Evolutionary conservation across 805 yeast genomes (phyloP).

Genomic region (Pichia gijzeniarum): DNA sequence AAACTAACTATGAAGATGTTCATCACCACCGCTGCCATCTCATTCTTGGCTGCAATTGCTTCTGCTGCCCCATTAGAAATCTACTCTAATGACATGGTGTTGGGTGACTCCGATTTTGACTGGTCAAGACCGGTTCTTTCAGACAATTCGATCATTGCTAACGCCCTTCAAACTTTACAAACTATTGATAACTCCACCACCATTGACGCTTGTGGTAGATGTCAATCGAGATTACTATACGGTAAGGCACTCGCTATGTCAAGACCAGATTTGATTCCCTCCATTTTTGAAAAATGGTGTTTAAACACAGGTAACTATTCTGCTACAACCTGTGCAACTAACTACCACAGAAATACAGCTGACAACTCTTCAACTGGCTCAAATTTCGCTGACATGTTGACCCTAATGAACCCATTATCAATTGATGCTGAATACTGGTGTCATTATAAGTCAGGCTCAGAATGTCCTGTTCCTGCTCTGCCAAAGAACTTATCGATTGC

Average conservation of each 20-base stretch:
- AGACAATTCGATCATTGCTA: conserved; percentile 8
- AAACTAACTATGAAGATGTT: not conserved
- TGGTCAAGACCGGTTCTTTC: conserved; percentile 5
- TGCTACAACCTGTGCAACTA: conserved; percentile 25
- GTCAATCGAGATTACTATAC: conserved; percentile 30
- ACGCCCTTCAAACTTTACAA: conserved; percentile 6
- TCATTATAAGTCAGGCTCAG: conserved; percentile 39
- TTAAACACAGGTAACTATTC: conserved; percentile 25
- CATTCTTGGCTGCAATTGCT: conserved; percentile 4
- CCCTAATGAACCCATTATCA: conserved; percentile 45
- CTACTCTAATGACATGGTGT: conserved; percentile 5
- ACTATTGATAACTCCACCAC: conserved; percentile 10
- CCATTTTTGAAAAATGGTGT: conserved; percentile 40
- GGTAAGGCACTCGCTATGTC: conserved; percentile 34
- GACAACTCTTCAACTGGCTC: conserved; percentile 33
- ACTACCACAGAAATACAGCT: conserved; percentile 35
- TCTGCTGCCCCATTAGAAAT: conserved; percentile 6
- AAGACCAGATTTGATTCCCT: conserved; percentile 37
- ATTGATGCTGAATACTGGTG: conserved; percentile 59
- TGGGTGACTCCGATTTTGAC: conserved; percentile 3
- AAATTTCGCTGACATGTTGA: conserved; percentile 46
- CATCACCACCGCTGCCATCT: not conserved
- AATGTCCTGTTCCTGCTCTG: conserved; percentile 49
- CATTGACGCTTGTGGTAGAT: conserved; percentile 27
- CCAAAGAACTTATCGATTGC: conserved; percentile 39